These are phyloP conservation scores for Ceratocystis eucalypticola DNA, from an alignment of 2,329 filamentous ascomycete species.

Conservation along the genomic window DNA sequence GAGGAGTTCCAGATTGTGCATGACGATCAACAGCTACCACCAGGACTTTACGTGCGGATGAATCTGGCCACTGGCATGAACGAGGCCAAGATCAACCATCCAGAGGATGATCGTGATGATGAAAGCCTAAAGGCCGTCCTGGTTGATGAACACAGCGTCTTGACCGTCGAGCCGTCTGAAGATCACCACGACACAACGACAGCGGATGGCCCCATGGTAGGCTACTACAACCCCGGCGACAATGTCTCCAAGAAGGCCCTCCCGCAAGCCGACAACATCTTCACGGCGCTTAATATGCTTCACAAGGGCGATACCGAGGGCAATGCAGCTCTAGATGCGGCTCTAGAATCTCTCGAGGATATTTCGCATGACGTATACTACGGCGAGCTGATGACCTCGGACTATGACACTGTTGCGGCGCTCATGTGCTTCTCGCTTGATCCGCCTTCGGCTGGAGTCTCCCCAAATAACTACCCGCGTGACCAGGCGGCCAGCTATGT, in stretches of 20 bases:
- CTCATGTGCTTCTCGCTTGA: constrained; percentile 42
- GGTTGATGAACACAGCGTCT: constrained; percentile 30
- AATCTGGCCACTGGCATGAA: constrained; percentile 50
- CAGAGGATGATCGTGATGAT: constrained; percentile 33
- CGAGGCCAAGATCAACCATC: constrained; percentile 53
- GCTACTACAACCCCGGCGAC: constrained; percentile 33
- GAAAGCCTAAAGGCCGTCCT: constrained; percentile 38
- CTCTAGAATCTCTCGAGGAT: constrained; percentile 46
- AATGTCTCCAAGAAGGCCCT: constrained; percentile 14
- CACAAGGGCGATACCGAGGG: constrained; percentile 33
- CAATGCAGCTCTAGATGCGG: constrained; percentile 32
- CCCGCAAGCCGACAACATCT: constrained; percentile 28
- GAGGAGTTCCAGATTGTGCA: constrained; percentile 50
- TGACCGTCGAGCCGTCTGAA: constrained; percentile 40
- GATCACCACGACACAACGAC: constrained; percentile 29
- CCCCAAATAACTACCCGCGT: constrained; percentile 25
- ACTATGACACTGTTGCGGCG: constrained; percentile 38
- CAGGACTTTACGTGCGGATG: constrained; percentile 52
- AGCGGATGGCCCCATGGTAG: constrained; percentile 34
- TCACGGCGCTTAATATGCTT: constrained; percentile 33
- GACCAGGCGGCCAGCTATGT: constrained; percentile 44
- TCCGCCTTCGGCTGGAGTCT: constrained; percentile 21
- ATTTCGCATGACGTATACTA: constrained; percentile 58
- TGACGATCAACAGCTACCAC: constrained; percentile 51
- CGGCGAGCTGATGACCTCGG: constrained; percentile 47